Evolutionary conservation across 805 yeast genomes (phyloP).

Genomic region (Starmerella gropengiesseri): DNA sequence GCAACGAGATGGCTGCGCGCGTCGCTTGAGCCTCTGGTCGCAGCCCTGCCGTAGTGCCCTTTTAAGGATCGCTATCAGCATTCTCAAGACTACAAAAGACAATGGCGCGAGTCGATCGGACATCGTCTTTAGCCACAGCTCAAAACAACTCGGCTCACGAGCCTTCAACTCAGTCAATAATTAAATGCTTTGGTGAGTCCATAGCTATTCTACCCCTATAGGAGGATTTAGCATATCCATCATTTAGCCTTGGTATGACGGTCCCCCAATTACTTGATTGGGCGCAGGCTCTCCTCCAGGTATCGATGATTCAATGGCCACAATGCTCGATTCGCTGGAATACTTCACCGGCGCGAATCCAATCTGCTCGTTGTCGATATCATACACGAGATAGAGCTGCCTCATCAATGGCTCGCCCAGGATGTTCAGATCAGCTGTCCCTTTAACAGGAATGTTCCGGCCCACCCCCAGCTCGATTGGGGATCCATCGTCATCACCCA

Average conservation of each 20-base stretch:
- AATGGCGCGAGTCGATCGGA: too few species aligned
- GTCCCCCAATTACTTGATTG: constrained; percentile 3
- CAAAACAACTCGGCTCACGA: too few species aligned
- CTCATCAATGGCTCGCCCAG: constrained; percentile 45
- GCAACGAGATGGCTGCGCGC: too few species aligned
- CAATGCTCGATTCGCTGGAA: constrained; percentile 6
- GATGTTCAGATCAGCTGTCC: constrained; percentile 2
- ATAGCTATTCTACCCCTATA: too few species aligned
- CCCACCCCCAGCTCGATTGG: constrained; percentile 8
- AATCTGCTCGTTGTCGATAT: constrained; percentile 45
- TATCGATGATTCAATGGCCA: constrained; percentile 8
- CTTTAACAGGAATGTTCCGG: constrained; percentile 3
- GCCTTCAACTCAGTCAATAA: too few species aligned
- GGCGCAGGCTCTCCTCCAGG: constrained; percentile 15
- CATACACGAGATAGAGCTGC: constrained; percentile 53
- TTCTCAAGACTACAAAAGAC: too few species aligned
- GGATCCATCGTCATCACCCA: constrained; percentile 8
- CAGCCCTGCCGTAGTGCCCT: too few species aligned
- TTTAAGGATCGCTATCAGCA: too few species aligned
- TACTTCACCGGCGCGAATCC: constrained; percentile 40
- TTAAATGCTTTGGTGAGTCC: too few species aligned
- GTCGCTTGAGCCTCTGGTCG: too few species aligned
- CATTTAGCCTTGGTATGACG: background rate
- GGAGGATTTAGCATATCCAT: too few species aligned
- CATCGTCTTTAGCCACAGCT: too few species aligned